Percentiles rank a stretch among this genome's conserved stretches.
phyloP scores from a whole-genome alignment of 768 basidiomycete genomes.

The Tephrocybe sp. region DNA sequence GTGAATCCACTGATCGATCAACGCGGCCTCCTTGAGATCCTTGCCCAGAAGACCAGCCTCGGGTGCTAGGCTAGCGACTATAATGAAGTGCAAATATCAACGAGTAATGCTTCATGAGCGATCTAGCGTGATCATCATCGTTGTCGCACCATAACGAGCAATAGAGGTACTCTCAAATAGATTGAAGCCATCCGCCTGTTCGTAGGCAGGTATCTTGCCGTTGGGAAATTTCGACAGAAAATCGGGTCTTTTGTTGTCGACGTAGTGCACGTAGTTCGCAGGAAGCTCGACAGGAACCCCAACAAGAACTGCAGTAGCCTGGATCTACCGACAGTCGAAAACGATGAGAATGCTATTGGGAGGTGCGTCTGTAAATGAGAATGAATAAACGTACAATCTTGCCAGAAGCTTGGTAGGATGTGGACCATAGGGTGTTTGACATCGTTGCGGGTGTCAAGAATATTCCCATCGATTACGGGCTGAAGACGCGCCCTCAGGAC shows the following conservation, averaged over 20 bases:
- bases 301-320: slow-evolving; percentile 56
- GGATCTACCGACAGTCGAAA: slow-evolving; percentile 39
- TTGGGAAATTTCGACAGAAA: slow-evolving; percentile 73
- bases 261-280: slow-evolving; percentile 52
- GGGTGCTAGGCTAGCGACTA: slow-evolving; percentile 76
- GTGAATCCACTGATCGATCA: slow-evolving; percentile 69
- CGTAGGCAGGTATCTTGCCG: slow-evolving; percentile 84
- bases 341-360: not conserved
- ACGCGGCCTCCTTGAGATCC: slow-evolving; percentile 51
- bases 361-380: not conserved
- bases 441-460: no score
- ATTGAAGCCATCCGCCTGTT: slow-evolving; percentile 72
- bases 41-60: slow-evolving; percentile 67
- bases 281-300: slow-evolving; percentile 57
- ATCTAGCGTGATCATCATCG: not conserved
- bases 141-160: slow-evolving; percentile 39
- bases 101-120: no score
- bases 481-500: no score
- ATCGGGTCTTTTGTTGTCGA: slow-evolving; percentile 69
- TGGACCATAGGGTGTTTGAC: slow-evolving; percentile 61
- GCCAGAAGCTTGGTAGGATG: slow-evolving; percentile 37
- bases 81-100: slow-evolving; percentile 46
- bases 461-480: no score
- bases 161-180: slow-evolving; percentile 79
- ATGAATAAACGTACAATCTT: slow-evolving; percentile 53